Base-by-base conservation (phyloP, 345 rosid genomes). In the Populus euphratica region DNA sequence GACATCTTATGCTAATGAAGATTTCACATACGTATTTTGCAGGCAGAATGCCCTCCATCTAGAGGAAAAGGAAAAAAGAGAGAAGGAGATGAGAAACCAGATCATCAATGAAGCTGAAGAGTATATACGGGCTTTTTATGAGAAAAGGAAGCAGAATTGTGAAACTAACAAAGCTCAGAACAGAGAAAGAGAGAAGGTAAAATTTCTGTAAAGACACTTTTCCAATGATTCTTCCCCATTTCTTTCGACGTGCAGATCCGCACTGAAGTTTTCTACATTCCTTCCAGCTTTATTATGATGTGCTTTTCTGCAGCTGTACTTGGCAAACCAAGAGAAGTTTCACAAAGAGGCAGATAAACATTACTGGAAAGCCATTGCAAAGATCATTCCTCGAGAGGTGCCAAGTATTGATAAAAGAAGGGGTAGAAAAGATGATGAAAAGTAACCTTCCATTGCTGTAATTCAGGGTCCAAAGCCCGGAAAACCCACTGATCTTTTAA, bases 381-480 rank as follows among this genome's bases (percentile, higher is more conserved):
- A 96, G 85, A 79, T 93, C 21, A 91, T 93, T 78, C 99, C 98
- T 14, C 88, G 92, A 10, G 99, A 96, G 84, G 95, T 92, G 68
- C 87, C 97, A 9, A 92, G 89, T 72, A 90, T 96, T 21, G 97
- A 94, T 86, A 94, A 84, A 87, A 91, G 82, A 86, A 89, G 97
- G 86, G 92, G 92, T 39, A 91, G 83, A 79, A 92, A 83, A 78
- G 98, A 94, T 68, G 83, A 92, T 0, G 97, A 93, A 67, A 89
- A 87, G 89, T 91, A 89, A 76, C 90, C 97, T 63, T 87, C 90
- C 1, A 74, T 90, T 59, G 29, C 29, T 20, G 87, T 96, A 67
- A 83, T 93, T 79, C 98, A 94, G 67, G 98, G 98, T 68, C 98
- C 98, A 41, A 94, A 94, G 78, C 98, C 99, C 16, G 98, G 97